A percentile compares a stretch with the other conserved stretches of the same genome.
Evolutionary conservation across 192 early-diverging fungal species (phyloP).

Genomic region (Linnemannia exigua): DNA sequence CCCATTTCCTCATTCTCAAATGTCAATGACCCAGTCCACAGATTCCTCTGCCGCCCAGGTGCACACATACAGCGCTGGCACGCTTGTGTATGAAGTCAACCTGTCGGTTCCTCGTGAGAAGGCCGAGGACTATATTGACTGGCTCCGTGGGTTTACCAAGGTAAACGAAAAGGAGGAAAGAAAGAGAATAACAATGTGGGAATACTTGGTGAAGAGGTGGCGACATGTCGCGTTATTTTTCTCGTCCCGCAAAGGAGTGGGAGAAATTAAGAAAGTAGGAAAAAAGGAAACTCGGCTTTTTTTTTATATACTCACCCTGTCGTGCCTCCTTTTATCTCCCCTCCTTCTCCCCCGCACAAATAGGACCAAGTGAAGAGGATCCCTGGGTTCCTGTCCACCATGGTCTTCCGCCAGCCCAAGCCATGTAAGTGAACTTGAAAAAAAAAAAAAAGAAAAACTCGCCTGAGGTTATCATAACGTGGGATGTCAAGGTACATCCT

Average conservation of each 20-base stretch:
- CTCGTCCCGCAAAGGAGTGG: not conserved
- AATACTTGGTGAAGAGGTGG: not conserved
- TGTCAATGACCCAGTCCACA: constrained; percentile 16
- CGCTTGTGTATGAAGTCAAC: constrained; percentile 64
- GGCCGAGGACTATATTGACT: constrained; percentile 61
- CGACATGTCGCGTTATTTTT: not conserved
- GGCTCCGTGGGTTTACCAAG: constrained; percentile 62
- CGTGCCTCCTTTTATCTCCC: not conserved
- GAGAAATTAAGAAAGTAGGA: not conserved
- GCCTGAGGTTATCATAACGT: not conserved
- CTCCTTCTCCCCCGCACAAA: not conserved
- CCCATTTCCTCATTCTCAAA: not conserved
- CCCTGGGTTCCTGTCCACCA: constrained; percentile 48
- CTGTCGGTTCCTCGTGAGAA: constrained; percentile 67
- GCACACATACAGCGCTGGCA: constrained; percentile 52
- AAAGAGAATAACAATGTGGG: not conserved
- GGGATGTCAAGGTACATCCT: not conserved
- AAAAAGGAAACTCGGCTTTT: not conserved
- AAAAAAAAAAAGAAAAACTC: not conserved
- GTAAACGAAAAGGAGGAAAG: not conserved
- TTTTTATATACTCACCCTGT: not conserved
- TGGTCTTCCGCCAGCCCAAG: constrained; percentile 56
- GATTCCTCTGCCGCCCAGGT: constrained; percentile 1
- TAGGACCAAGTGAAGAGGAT: constrained; percentile 48
- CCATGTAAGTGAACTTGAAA: constrained; percentile 35